Conservation (phyloP, 2,329 filamentous ascomycete genomes). For the Aureobasidium subglaciale region DNA sequence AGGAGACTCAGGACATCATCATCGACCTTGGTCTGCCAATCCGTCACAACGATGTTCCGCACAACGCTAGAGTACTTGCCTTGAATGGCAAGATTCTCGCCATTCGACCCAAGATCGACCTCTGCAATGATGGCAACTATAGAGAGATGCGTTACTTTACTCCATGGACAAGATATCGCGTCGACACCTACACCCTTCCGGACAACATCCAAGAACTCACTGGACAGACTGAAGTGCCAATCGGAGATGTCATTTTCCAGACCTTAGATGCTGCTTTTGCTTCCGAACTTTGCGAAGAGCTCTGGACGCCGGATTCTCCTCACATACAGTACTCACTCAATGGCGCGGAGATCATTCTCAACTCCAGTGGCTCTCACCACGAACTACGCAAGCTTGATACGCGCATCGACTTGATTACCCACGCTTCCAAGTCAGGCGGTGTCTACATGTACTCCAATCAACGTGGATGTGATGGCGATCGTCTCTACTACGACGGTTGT, state of each 20-base stretch:
- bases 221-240: conserved; percentile 50
- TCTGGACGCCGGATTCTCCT: conserved; percentile 54
- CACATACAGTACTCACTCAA: conserved; percentile 56
- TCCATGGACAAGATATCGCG: conserved; percentile 52
- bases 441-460: conserved; percentile 60
- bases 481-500: conserved; percentile 56
- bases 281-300: conserved; percentile 61
- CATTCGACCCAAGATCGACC: conserved; percentile 64
- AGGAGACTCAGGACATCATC: conserved; percentile 57
- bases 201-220: conserved; percentile 51
- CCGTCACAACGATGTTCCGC: conserved; percentile 54
- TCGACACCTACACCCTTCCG: conserved; percentile 60
- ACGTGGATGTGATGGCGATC: conserved; percentile 50
- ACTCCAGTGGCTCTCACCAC: conserved; percentile 62
- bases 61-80: conserved; percentile 60
- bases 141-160: conserved; percentile 50
- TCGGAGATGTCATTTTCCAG: conserved; percentile 61
- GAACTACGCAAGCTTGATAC: conserved; percentile 60
- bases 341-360: conserved; percentile 56
- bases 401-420: conserved; percentile 55
- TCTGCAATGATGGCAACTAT: conserved; percentile 62
- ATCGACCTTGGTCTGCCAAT: conserved; percentile 49
- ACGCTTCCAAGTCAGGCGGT: conserved; percentile 59
- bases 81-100: conserved; percentile 61
- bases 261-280: conserved; percentile 58